Evolutionary conservation across 108 stramenopile genomes (phyloP).

Genomic region (Fragilariopsis cylindrus): DNA sequence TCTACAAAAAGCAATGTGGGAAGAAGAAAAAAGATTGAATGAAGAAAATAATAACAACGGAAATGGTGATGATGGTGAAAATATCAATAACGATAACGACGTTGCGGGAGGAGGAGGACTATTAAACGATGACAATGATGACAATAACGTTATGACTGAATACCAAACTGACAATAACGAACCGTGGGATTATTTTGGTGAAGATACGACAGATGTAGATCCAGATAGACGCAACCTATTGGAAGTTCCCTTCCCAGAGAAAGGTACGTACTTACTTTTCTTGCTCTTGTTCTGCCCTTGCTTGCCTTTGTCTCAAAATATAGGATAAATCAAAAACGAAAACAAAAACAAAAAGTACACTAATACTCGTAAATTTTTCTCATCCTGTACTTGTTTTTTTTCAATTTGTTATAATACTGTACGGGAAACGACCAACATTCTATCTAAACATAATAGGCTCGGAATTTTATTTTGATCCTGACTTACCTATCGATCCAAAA

Average conservation of each 20-base stretch:
- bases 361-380: no score
- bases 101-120: background rate
- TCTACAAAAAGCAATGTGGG: slow-evolving; percentile 26
- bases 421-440: no score
- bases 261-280: slow-evolving; percentile 11
- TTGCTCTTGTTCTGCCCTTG: no score
- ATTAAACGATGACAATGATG: slow-evolving; percentile 34
- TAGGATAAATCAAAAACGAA: no score
- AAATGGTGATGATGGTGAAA: background rate
- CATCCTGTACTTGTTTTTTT: background rate
- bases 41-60: slow-evolving; percentile 36
- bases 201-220: slow-evolving; percentile 25
- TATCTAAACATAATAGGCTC: slow-evolving; percentile 5
- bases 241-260: slow-evolving; percentile 18
- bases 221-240: slow-evolving; percentile 5
- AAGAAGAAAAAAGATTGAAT: slow-evolving; percentile 16
- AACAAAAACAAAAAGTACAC: no score
- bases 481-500: slow-evolving; percentile 32
- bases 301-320: no score
- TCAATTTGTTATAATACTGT: no score
- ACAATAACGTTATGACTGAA: slow-evolving; percentile 30
- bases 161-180: slow-evolving; percentile 27
- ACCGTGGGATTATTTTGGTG: slow-evolving; percentile 73
- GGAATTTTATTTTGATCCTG: slow-evolving; percentile 27
- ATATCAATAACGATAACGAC: background rate